These are phyloP conservation scores for Blastobotrys illinoisensis DNA, from an alignment of 1,139 yeast genomes.

Conservation along the genomic window DNA sequence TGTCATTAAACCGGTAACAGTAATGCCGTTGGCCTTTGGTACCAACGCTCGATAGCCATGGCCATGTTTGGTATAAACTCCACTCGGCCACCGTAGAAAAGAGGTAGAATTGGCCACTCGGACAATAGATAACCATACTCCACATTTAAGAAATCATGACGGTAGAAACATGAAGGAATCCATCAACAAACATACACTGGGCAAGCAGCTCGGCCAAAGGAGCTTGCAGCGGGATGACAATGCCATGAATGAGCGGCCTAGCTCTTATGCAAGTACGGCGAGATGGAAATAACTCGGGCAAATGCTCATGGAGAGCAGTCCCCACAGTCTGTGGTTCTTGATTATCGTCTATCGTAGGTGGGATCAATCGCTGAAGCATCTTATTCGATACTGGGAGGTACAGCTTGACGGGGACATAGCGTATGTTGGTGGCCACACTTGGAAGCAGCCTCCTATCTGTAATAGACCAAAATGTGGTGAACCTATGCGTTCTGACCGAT, in stretches of 20 bases:
- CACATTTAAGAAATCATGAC: constrained; percentile 29
- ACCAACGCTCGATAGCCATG: too few species aligned
- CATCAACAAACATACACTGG: constrained; percentile 60
- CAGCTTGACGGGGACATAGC: constrained; percentile 54
- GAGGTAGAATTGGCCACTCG: too few species aligned
- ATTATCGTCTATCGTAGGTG: constrained; percentile 23
- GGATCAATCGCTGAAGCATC: constrained; percentile 47
- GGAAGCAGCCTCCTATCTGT: constrained; percentile 39
- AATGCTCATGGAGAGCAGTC: constrained; percentile 36
- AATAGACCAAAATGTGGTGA: constrained; percentile 34
- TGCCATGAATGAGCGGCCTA: constrained; percentile 59
- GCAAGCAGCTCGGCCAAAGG: constrained; percentile 51
- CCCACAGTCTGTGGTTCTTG: constrained; percentile 36
- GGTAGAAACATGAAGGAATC: constrained; percentile 62
- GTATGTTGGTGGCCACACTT: constrained; percentile 18
- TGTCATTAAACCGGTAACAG: too few species aligned
- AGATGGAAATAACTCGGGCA: constrained; percentile 45
- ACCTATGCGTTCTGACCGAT: constrained; percentile 25
- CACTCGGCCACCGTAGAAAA: too few species aligned
- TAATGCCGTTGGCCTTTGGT: too few species aligned
- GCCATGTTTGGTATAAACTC: too few species aligned
- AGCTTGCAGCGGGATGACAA: constrained; percentile 43
- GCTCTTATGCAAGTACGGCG: constrained; percentile 35
- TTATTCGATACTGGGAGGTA: constrained; percentile 47
- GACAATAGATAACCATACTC: background rate